phyloP scores from a whole-genome alignment of 371 early-diverging fungal species.

The Syncephalis fuscata region DNA sequence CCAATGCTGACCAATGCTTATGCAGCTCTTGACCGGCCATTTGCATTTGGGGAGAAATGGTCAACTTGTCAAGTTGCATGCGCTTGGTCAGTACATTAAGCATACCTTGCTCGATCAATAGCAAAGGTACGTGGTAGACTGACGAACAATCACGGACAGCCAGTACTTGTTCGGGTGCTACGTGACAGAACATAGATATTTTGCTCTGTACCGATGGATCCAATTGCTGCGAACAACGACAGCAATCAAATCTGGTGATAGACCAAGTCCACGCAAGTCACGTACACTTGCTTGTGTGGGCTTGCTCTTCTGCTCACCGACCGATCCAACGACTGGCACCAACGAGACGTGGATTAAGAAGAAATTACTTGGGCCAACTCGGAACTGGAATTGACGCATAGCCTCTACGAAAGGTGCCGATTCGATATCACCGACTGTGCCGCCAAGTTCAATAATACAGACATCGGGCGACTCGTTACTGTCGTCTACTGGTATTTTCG shows the following conservation, averaged over 20 bases:
- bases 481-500: conserved; percentile 67
- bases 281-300: conserved; percentile 94
- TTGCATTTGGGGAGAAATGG: conserved; percentile 26
- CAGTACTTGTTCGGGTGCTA: conserved; percentile 76
- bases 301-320: conserved; percentile 99
- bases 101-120: conserved; percentile 74
- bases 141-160: conserved; percentile 91
- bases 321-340: conserved; percentile 92
- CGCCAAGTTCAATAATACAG: conserved; percentile 98
- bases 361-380: conserved; percentile 96
- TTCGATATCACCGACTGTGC: conserved; percentile 98
- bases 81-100: conserved; percentile 66
- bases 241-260: conserved; percentile 97
- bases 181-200: conserved; percentile 98
- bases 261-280: conserved; percentile 89
- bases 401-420: conserved; percentile 98
- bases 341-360: conserved; percentile 94
- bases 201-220: conserved; percentile 72
- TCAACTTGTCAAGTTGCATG: conserved; percentile 49
- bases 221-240: conserved; percentile 72
- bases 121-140: conserved; percentile 92
- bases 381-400: conserved; percentile 97
- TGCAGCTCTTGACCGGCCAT: conserved; percentile 49
- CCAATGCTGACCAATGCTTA: conserved; percentile 73
- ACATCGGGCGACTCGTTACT: conserved; percentile 85